Conservation (phyloP, 306 rosid genomes). For the Cucurbita pepo region DNA sequence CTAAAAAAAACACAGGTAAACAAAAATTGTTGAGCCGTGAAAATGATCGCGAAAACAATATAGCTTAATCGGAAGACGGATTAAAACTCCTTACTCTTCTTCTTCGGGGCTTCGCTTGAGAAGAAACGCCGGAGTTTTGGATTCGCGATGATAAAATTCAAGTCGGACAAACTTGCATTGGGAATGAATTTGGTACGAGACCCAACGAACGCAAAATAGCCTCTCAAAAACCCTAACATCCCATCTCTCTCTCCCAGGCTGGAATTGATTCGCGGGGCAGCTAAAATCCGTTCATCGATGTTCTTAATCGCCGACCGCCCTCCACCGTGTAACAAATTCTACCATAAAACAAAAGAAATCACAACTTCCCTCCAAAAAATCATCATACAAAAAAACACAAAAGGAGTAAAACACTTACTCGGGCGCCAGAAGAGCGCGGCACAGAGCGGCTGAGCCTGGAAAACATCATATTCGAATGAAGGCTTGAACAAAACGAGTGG, state of each 20-base stretch:
- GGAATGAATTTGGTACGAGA: conserved; percentile 17
- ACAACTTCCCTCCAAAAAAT: not conserved
- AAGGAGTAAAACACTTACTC: conserved; percentile 21
- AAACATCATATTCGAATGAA: conserved; percentile 29
- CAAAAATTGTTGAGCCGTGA: not conserved
- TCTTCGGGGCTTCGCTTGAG: conserved; percentile 76
- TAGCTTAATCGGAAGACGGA: not conserved
- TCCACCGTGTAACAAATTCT: conserved; percentile 40
- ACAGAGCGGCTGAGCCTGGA: conserved; percentile 52
- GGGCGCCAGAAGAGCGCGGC: conserved; percentile 43
- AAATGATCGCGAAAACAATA: not conserved
- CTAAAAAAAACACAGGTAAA: too few relatives aligned
- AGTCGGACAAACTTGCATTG: conserved; percentile 24
- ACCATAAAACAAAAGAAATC: not conserved
- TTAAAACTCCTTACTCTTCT: conserved; percentile 46
- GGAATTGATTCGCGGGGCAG: conserved; percentile 20
- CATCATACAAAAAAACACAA: not conserved
- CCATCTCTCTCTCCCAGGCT: conserved; percentile 26
- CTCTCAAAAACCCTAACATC: conserved; percentile 46
- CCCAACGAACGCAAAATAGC: conserved; percentile 32
- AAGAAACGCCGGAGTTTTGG: conserved; percentile 46
- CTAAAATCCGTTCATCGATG: conserved; percentile 14
- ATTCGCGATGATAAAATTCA: conserved; percentile 33
- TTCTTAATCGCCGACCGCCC: conserved; percentile 25
- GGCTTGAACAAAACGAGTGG: not conserved